phyloP scores from a whole-genome alignment of 2,329 filamentous ascomycete species.

The Cladosporium sphaerospermum region DNA sequence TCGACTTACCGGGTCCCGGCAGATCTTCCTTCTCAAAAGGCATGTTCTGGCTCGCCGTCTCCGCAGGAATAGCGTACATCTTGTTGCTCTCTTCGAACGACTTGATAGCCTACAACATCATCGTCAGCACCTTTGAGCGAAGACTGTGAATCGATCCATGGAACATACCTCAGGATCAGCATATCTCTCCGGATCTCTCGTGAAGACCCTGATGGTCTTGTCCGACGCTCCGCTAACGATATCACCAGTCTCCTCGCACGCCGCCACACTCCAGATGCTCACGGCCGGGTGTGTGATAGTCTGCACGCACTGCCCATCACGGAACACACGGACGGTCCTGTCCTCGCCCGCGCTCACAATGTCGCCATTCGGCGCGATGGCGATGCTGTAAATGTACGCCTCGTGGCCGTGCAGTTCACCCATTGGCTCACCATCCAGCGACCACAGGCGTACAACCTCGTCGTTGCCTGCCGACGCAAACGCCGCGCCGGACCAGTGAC shows the following conservation, averaged over 20 bases:
- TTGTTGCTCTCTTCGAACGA: conserved; percentile 66
- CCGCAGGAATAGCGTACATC: conserved; percentile 32
- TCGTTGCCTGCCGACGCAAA: conserved; percentile 95
- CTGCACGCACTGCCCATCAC: conserved; percentile 73
- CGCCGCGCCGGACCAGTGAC: conserved; percentile 76
- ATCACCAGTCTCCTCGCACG: conserved; percentile 73
- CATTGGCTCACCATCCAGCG: conserved; percentile 67
- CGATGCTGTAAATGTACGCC: conserved; percentile 86
- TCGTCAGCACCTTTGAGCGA: not conserved
- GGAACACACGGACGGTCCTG: conserved; percentile 87
- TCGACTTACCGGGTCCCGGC: conserved; percentile 55
- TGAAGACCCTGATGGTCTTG: conserved; percentile 77
- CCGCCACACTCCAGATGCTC: conserved; percentile 91
- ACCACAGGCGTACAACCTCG: conserved; percentile 82
- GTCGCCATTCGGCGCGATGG: conserved; percentile 72
- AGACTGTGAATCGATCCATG: not conserved
- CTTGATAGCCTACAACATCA: conserved; percentile 40
- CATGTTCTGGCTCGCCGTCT: conserved; percentile 60
- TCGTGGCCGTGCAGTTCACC: conserved; percentile 81
- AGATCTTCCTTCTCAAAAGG: conserved; percentile 85
- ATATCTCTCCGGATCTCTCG: conserved; percentile 59
- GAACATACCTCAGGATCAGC: conserved; percentile 56
- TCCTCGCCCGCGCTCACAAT: conserved; percentile 90
- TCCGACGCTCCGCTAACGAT: conserved; percentile 94
- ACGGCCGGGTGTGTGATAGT: conserved; percentile 96